Evolutionary conservation across 768 basidiomycete species (phyloP).

Genomic region (Psilocybe subaeruginosa): DNA sequence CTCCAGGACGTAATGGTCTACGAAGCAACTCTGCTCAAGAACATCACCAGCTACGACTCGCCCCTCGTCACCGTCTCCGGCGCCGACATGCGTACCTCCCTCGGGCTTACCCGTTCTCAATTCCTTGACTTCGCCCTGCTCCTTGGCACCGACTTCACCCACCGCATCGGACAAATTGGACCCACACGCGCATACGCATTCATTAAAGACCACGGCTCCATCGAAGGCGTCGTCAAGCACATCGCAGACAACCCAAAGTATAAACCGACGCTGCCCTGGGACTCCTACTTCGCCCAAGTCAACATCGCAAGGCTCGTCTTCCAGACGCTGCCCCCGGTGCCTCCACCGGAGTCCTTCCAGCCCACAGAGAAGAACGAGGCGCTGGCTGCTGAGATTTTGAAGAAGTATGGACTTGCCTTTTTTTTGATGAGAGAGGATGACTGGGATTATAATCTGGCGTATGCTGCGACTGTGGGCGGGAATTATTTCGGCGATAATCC

Average conservation of each 20-base stretch:
- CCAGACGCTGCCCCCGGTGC: slow-evolving; percentile 64
- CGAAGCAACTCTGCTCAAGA: slow-evolving; percentile 81
- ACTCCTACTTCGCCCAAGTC: slow-evolving; percentile 68
- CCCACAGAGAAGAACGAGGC: slow-evolving; percentile 41
- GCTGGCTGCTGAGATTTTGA: slow-evolving; percentile 48
- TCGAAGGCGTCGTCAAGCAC: slow-evolving; percentile 59
- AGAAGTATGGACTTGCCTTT: slow-evolving; percentile 46
- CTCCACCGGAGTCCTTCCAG: slow-evolving; percentile 36
- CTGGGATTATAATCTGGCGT: neutral
- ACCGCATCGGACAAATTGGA: slow-evolving; percentile 82
- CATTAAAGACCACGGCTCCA: slow-evolving; percentile 70
- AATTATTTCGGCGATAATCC: neutral
- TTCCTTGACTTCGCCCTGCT: slow-evolving; percentile 88
- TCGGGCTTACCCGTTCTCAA: slow-evolving; percentile 56
- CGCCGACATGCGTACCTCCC: slow-evolving; percentile 55
- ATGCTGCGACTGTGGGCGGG: neutral
- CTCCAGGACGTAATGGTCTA: slow-evolving; percentile 82
- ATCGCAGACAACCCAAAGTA: slow-evolving; percentile 68
- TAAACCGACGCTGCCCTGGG: slow-evolving; percentile 45
- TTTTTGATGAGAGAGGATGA: slow-evolving; percentile 27
- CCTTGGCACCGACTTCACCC: slow-evolving; percentile 89
- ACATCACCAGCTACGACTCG: slow-evolving; percentile 60
- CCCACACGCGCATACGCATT: slow-evolving; percentile 77
- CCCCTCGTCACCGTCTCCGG: slow-evolving; percentile 72
- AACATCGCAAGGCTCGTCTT: slow-evolving; percentile 66